Evolutionary conservation across 2,329 filamentous ascomycete genomes (phyloP).

Genomic region (Ceratocystis cacaofunesta): DNA sequence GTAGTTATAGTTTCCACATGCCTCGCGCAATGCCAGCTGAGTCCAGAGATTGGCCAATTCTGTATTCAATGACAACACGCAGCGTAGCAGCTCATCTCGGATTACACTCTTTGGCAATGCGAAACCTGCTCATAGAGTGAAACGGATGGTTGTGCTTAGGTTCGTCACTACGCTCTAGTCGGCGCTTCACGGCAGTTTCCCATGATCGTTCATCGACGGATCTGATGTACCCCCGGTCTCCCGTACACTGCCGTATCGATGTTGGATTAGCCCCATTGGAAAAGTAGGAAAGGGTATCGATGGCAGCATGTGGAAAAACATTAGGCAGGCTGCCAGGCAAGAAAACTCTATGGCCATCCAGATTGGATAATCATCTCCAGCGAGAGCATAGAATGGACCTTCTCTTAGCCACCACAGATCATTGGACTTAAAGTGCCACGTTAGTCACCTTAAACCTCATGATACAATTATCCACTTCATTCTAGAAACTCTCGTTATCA

Average conservation of each 20-base stretch:
- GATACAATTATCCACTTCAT: conserved; percentile 9
- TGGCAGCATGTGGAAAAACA: conserved; percentile 17
- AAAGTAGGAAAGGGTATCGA: conserved; percentile 1
- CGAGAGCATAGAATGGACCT: conserved; percentile 18
- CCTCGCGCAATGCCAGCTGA: conserved; percentile 4
- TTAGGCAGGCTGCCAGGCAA: conserved; percentile 18
- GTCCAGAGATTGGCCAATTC: conserved; percentile 15
- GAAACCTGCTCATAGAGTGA: conserved; percentile 16
- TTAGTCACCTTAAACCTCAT: conserved; percentile 17
- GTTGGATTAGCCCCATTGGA: too few species aligned
- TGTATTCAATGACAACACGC: conserved; percentile 19
- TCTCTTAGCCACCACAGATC: conserved; percentile 14
- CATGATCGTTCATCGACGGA: conserved; percentile 11
- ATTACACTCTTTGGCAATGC: conserved; percentile 9
- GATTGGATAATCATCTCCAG: conserved; percentile 15
- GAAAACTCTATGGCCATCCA: conserved; percentile 16
- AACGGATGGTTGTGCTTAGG: conserved; percentile 12
- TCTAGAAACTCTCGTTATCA: not conserved
- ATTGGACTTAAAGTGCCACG: conserved; percentile 18
- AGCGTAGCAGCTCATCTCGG: conserved; percentile 15
- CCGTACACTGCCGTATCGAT: conserved; percentile 13
- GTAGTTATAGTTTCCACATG: conserved; percentile 18
- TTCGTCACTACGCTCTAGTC: conserved; percentile 14
- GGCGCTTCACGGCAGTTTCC: conserved; percentile 17
- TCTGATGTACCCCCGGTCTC: conserved; percentile 12